Conservation (phyloP, 2,329 filamentous ascomycete genomes). For the Arthrobotrys musiformis region DNA sequence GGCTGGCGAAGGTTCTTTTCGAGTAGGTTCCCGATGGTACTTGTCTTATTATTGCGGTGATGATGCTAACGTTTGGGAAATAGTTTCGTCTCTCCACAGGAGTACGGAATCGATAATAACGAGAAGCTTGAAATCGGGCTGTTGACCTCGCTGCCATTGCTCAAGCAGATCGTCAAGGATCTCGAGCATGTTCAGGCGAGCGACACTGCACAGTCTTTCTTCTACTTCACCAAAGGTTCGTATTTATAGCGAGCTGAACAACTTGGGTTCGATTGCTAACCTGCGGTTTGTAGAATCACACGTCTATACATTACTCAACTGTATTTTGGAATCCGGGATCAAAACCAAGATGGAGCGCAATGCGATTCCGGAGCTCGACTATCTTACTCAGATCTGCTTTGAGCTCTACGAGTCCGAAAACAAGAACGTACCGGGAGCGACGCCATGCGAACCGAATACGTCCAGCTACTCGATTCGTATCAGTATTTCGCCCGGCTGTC, state of each 20-base stretch:
- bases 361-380: slow-evolving; percentile 95
- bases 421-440: slow-evolving; percentile 63
- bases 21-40: slow-evolving; percentile 66
- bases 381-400: slow-evolving; percentile 96
- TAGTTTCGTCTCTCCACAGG: slow-evolving; percentile 91
- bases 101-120: slow-evolving; percentile 93
- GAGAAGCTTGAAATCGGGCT: slow-evolving; percentile 99
- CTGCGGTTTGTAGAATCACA: slow-evolving; percentile 77
- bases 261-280: background rate
- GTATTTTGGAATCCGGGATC: slow-evolving; percentile 95
- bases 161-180: slow-evolving; percentile 97
- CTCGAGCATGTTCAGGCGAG: slow-evolving; percentile 97
- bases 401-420: slow-evolving; percentile 97
- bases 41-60: background rate
- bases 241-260: background rate
- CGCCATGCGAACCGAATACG: slow-evolving; percentile 72
- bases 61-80: background rate
- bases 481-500: slow-evolving; percentile 92
- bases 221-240: slow-evolving; percentile 89
- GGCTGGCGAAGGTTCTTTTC: slow-evolving; percentile 91
- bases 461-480: slow-evolving; percentile 97
- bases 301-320: slow-evolving; percentile 97
- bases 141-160: slow-evolving; percentile 87
- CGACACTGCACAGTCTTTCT: slow-evolving; percentile 91
- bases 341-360: slow-evolving; percentile 96